Conservation (phyloP, 352 stramenopile genomes). For the Globisporangium parvum region DNA sequence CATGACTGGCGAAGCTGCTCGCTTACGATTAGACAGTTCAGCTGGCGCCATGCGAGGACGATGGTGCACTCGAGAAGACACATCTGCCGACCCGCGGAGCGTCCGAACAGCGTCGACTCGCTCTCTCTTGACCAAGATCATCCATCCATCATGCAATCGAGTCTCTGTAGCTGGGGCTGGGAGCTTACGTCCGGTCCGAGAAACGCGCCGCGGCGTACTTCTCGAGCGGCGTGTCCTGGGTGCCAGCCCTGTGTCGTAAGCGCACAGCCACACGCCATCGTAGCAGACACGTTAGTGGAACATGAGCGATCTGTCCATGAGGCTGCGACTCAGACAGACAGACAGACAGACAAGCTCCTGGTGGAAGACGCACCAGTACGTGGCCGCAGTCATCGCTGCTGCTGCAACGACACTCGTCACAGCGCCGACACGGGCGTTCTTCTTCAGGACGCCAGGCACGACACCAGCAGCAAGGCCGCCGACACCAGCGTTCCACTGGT, state of each 20-base stretch:
- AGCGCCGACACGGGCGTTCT: conserved; percentile 64
- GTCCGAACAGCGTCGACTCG: too few species aligned
- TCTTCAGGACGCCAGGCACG: conserved; percentile 66
- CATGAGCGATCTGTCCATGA: background rate
- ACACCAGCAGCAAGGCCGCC: conserved; percentile 58
- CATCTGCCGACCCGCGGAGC: too few species aligned
- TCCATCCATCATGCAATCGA: too few species aligned
- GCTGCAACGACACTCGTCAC: conserved; percentile 39
- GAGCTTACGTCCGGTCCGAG: conserved; percentile 41
- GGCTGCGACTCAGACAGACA: background rate
- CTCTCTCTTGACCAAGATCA: background rate
- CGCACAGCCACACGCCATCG: background rate
- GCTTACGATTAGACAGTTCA: background rate
- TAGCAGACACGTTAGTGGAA: background rate
- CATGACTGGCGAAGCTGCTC: background rate
- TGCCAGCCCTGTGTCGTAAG: conserved; percentile 26
- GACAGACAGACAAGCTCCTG: background rate
- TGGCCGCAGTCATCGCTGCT: conserved; percentile 37
- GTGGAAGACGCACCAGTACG: conserved; percentile 54
- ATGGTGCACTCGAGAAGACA: background rate
- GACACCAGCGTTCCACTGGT: conserved; percentile 61
- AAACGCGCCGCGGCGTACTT: conserved; percentile 56
- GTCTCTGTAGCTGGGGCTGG: background rate
- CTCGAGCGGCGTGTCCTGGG: conserved; percentile 46
- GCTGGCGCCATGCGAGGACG: background rate